These are phyloP conservation scores for Acanthamoeba comandoni DNA, from an alignment of 208 protist species.

Conservation along the genomic window DNA sequence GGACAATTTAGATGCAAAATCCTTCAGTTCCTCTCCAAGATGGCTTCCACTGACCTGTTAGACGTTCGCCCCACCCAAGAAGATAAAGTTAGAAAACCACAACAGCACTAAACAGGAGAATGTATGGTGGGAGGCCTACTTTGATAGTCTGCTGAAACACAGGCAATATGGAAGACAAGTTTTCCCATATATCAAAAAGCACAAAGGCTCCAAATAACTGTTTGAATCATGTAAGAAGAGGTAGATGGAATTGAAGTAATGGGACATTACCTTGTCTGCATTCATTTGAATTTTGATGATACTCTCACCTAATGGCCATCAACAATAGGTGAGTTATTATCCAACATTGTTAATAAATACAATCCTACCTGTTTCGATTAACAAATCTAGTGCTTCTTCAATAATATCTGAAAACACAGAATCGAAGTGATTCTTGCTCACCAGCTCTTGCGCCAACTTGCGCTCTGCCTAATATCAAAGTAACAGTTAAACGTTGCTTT, in stretches of 20 bases:
- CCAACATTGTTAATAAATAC: neutral
- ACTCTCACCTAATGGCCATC: conserved; percentile 16
- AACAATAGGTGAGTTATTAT: neutral
- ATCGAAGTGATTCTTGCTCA: conserved; percentile 9
- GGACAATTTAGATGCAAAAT: conserved; percentile 43
- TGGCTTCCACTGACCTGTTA: conserved; percentile 22
- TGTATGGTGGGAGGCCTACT: neutral
- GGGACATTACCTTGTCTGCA: neutral
- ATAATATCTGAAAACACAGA: conserved; percentile 34
- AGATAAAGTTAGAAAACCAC: too few relatives aligned
- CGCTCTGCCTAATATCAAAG: conserved; percentile 8
- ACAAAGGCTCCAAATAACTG: conserved; percentile 37
- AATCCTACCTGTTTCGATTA: conserved; percentile 10
- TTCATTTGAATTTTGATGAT: conserved; percentile 61
- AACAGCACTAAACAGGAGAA: too few relatives aligned
- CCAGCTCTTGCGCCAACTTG: neutral
- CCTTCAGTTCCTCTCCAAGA: conserved; percentile 12
- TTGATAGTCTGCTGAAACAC: conserved; percentile 11
- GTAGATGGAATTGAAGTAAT: too few relatives aligned
- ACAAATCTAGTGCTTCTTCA: conserved; percentile 31
- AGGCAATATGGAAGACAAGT: neutral
- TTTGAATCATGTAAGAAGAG: too few relatives aligned
- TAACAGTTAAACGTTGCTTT: too few relatives aligned
- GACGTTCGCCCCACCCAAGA: too few relatives aligned
- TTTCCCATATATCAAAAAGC: conserved; percentile 62